Base-by-base conservation (phyloP, 352 stramenopile species). In the Globisporangium nunn region DNA sequence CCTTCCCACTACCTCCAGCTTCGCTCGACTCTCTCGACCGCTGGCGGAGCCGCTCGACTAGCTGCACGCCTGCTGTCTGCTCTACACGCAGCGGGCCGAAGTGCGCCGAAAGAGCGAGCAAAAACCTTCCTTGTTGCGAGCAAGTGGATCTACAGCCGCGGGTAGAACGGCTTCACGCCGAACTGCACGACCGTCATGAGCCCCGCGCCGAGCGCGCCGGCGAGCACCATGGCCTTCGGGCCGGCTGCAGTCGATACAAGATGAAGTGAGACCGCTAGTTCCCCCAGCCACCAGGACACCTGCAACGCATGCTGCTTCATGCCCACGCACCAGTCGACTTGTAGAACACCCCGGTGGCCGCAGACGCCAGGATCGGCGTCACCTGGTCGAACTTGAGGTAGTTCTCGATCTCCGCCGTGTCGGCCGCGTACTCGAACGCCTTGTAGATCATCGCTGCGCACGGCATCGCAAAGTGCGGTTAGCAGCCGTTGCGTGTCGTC, bases 121-220 rank as follows among this genome's bases (percentile, higher is more conserved):
- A 23, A 23, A 23, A 23, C 23, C 23, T 23, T 23, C 23, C 23
- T 23, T 23, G 23, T 23, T 23, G 23, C 23, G 23, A 23, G 23
- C 23, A 23, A 23, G 23, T 23, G 23, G 23, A 31, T 82, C 70
- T 88, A 88, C 50, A 91, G 71, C 59, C 78, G 81, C 43, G 81
- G 78, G 63, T 89, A 89, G 64, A 90, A 90, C 30, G 82, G 82
- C 65, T 92, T 90, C 56, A 92, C 78, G 43, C 84, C 84, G 64
- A 94, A 91, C 70, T 94, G 84, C 52, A 92, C 74, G 45, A 88
- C 70, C 15, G 76, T 86, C 84, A 94, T 94, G 60, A 92, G 67
- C 7, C 83, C 78, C 12, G 84, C 81, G 41, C 84, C 84, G 8
- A 94, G 72, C 4, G 76, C 81, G 33, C 81, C 81, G n/a, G 84